Conservation (phyloP, 257 asterid species). For the Scutellaria minor region DNA sequence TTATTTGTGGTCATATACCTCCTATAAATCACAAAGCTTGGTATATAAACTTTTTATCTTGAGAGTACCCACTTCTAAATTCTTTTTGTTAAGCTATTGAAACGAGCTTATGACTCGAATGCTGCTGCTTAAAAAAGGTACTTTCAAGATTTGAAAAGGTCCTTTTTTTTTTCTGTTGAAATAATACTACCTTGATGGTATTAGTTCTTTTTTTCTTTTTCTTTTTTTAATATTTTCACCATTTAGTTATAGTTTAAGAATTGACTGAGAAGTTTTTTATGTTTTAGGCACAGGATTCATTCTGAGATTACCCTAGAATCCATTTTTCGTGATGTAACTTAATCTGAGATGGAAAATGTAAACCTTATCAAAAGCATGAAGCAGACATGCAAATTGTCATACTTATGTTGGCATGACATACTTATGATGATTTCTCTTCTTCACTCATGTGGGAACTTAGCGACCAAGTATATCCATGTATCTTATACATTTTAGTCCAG, state of each 20-base stretch:
- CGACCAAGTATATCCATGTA: slow-evolving; percentile 2
- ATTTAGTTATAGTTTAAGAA: too few relatives aligned
- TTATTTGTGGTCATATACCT: slow-evolving; percentile 2
- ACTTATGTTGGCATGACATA: background rate
- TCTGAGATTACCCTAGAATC: too few relatives aligned
- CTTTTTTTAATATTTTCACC: background rate
- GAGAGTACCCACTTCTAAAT: background rate
- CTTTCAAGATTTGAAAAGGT: background rate
- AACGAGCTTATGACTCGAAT: background rate
- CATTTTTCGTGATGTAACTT: too few relatives aligned
- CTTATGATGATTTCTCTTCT: background rate
- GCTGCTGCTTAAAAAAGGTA: background rate
- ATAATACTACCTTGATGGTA: background rate
- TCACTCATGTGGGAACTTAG: background rate
- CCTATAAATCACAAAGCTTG: background rate
- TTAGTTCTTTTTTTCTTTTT: background rate
- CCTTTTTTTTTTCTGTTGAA: background rate
- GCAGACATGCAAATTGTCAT: background rate
- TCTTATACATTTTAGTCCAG: background rate
- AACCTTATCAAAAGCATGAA: too few relatives aligned
- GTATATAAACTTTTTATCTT: background rate
- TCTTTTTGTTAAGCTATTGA: slow-evolving; percentile 1
- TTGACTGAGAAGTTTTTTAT: too few relatives aligned
- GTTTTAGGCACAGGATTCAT: too few relatives aligned
- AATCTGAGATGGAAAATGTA: too few relatives aligned